Evolutionary conservation across 257 asterid species (phyloP).

Genomic region (Solanum dulcamara): DNA sequence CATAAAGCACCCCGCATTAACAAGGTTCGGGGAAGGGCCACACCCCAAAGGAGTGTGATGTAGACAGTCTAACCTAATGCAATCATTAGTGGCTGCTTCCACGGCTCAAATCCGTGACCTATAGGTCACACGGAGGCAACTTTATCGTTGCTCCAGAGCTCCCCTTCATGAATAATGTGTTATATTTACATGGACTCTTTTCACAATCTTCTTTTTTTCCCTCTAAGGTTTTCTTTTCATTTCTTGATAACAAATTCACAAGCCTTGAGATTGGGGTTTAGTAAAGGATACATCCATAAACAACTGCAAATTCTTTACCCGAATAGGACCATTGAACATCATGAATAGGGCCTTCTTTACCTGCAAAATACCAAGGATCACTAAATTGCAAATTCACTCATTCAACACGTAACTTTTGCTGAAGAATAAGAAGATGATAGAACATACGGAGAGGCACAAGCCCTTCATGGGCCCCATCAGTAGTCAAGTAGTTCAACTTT

Average conservation of each 20-base stretch:
- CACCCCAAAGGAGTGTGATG: neutral
- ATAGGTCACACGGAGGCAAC: neutral
- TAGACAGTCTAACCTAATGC: neutral
- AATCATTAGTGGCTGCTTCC: neutral
- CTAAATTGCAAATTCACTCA: neutral
- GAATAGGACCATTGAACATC: constrained; percentile 92
- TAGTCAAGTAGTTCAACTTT: constrained; percentile 83
- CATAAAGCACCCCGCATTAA: neutral
- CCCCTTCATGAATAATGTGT: neutral
- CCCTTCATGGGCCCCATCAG: constrained; percentile 91
- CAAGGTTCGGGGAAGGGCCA: neutral
- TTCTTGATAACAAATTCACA: neutral
- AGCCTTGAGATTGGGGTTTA: neutral
- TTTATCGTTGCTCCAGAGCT: neutral
- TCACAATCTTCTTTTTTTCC: neutral
- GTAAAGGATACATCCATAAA: constrained; percentile 93
- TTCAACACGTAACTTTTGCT: neutral
- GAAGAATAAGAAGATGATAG: neutral
- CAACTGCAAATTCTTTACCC: constrained; percentile 96
- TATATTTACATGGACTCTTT: neutral
- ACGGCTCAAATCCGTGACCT: neutral
- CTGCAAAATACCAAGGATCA: constrained; percentile 31
- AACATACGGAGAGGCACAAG: constrained; percentile 80
- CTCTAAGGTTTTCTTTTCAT: neutral
- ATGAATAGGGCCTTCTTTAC: constrained; percentile 97